Base-by-base conservation (phyloP, 2,329 filamentous ascomycete species). In the Clarireedia paspali region DNA sequence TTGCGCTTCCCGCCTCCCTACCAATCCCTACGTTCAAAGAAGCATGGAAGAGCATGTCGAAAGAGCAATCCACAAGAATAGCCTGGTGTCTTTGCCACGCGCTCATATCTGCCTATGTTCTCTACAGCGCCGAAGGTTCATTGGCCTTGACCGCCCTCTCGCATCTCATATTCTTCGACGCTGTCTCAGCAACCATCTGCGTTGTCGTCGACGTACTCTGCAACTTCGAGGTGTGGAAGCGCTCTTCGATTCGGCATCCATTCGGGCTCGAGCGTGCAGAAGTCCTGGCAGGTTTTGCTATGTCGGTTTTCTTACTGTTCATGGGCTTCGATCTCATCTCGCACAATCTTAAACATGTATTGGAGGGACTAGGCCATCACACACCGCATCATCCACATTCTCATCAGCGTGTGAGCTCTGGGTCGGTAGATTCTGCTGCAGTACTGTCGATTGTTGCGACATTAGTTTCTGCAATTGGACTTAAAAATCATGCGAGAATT, bases 151-250 rank as follows among this genome's bases (percentile, higher is more conserved):
- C 91, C 6, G 92, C 92, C 0, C 77, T 99, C 17, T 96, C 91
- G 9, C 91, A 96, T 66, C 77, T 99, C 47, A 87, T 97, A 57
- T 89, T 97, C 71, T 99, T 96, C 70, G 94, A 99, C 70, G 92
- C 94, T 7, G 83, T 95, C 1, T 94, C 91, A 36, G 94, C 94
- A 4, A 85, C 91, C 48, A 82, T 97, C 5, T 97, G 92, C 70
- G 91, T 96, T 3, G 85, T 83, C 12, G 92, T 97, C 47, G 94
- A 99, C 68, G 89, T 97, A 1, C 82, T 96, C 48, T 85, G 89
- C 51, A 99, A 99, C 70, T 99, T 99, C 66, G 94, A 99, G 70
- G 91, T 97, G 42, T 99, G 94, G 94, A 89, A 90, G 62, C 83
- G 92, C 47, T 92, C 89, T 64, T 95, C 87, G 63, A 88, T 99